Base-by-base conservation (phyloP, 2,329 filamentous ascomycete genomes). In the Fusarium siculi region DNA sequence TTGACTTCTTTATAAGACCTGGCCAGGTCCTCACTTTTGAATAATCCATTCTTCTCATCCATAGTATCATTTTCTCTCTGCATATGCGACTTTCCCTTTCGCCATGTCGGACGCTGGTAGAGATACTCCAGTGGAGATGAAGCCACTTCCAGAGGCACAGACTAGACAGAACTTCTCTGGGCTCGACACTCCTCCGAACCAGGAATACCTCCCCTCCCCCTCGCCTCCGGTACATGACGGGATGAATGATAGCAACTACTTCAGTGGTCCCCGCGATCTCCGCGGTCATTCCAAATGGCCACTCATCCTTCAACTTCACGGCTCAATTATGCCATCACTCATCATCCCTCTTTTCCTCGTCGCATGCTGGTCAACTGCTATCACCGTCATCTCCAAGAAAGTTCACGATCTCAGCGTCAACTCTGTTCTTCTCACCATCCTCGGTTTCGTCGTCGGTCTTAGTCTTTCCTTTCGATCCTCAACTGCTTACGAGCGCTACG, bases 391-490 rank as follows among this genome's bases (percentile, higher is more conserved):
- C 74, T 86, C 83, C 11, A 78, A 85, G 63, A 84, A 83, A 46
- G 82, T 88, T 15, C 81, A 87, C 69, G 47, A 43, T 4, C 59
- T 84, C 8, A 78, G 77, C 23, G 80, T 84, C 60, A 76, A 82
- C 63, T 81, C 82, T 0, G 81, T 83, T 30, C 85, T 95, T 25
- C 85, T 95, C 57, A 95, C 93, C 2, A 90, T 95, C 46, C 88
- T 93, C 39, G 93, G 93, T 91, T 95, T 95, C 83, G 92, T 95
- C 63, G 92, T 95, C 79, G 91, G 91, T 88, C 83, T 95, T 63
- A 88, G 91, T 10, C 87, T 95, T 25, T 94, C 92, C 1, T 94
- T 95, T 83, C 89, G 93, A 55, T 93, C 88, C 64, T 91, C 91
- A 3, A 93, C 92, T 11, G 93, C 93, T 19, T 95, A 95, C 75